Evolutionary conservation across 768 basidiomycete species (phyloP).

Genomic region (Hydnomerulius pinastri): DNA sequence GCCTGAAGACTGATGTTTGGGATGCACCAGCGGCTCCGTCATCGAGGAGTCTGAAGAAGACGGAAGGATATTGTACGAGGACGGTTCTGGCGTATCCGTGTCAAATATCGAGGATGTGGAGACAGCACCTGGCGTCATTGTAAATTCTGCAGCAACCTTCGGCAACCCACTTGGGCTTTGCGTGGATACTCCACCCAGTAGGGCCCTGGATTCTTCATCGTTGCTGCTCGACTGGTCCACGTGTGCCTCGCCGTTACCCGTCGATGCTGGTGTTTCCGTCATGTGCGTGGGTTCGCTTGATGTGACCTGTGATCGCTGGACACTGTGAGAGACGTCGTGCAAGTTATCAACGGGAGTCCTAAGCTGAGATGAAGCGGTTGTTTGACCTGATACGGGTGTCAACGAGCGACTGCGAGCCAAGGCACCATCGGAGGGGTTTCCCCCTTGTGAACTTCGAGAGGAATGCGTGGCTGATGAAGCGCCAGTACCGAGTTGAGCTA

Average conservation of each 20-base stretch:
- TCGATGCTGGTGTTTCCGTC: conserved; percentile 8
- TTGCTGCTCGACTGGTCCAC: conserved; percentile 8
- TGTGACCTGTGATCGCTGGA: conserved; percentile 19
- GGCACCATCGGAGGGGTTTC: conserved; percentile 11
- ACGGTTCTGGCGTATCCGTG: conserved; percentile 20
- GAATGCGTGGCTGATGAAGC: conserved; percentile 3
- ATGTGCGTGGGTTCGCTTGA: conserved; percentile 17
- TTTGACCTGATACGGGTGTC: conserved; percentile 39
- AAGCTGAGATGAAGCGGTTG: conserved; percentile 29
- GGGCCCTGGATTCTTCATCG: conserved; percentile 14
- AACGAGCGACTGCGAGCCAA: conserved; percentile 26
- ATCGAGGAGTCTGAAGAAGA: conserved; percentile 45
- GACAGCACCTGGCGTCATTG: conserved; percentile 20
- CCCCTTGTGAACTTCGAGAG: conserved; percentile 11
- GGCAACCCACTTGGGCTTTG: conserved; percentile 9
- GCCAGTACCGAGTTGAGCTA: conserved; percentile 4
- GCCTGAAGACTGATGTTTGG: conserved; percentile 8
- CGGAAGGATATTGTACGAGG: conserved; percentile 43
- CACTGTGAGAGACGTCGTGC: conserved; percentile 30
- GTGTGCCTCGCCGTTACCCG: conserved; percentile 14
- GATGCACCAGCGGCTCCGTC: conserved; percentile 14
- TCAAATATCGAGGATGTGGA: conserved; percentile 30
- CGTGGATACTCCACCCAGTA: background rate
- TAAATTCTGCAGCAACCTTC: conserved; percentile 11
- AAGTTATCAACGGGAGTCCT: conserved; percentile 27